A percentile compares a stretch with the other conserved stretches of the same genome.
Evolutionary conservation across 148 eudicot genomes (phyloP).

Genomic region (Linanthus parryae): DNA sequence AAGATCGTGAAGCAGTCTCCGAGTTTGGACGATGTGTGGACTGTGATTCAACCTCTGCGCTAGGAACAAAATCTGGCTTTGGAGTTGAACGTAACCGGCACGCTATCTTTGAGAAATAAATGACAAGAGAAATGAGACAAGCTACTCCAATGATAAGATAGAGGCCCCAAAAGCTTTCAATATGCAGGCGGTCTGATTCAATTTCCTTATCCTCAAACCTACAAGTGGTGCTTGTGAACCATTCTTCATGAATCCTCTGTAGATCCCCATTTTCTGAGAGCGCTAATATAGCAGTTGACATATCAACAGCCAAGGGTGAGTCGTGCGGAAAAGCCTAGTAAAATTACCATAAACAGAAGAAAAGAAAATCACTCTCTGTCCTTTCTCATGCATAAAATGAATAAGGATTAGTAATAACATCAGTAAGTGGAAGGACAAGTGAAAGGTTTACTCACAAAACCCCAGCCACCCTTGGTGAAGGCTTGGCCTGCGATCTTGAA

Average conservation of each 20-base stretch:
- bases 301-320: conserved; percentile 75
- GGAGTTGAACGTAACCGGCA: conserved; percentile 26
- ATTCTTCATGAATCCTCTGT: conserved; percentile 87
- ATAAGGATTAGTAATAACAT: background rate
- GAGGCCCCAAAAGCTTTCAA: conserved; percentile 74
- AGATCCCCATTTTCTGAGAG: conserved; percentile 85
- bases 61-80: conserved; percentile 11
- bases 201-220: conserved; percentile 58
- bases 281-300: conserved; percentile 74
- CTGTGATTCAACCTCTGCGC: conserved; percentile 19
- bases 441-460: conserved; percentile 57
- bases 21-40: too few relatives aligned
- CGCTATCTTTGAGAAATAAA: conserved; percentile 48
- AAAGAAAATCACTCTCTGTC: conserved; percentile 4
- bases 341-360: background rate
- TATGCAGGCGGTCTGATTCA: conserved; percentile 74
- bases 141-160: conserved; percentile 64
- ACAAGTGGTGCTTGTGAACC: conserved; percentile 60
- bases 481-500: conserved; percentile 68
- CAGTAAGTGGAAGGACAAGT: background rate
- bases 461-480: conserved; percentile 91
- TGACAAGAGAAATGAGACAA: conserved; percentile 52
- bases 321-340: conserved; percentile 84
- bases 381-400: too few relatives aligned
- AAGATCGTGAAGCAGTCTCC: conserved; percentile 37